Evolutionary conservation across 495 filamentous ascomycete species (phyloP).

Genomic region (Neurospora discreta): DNA sequence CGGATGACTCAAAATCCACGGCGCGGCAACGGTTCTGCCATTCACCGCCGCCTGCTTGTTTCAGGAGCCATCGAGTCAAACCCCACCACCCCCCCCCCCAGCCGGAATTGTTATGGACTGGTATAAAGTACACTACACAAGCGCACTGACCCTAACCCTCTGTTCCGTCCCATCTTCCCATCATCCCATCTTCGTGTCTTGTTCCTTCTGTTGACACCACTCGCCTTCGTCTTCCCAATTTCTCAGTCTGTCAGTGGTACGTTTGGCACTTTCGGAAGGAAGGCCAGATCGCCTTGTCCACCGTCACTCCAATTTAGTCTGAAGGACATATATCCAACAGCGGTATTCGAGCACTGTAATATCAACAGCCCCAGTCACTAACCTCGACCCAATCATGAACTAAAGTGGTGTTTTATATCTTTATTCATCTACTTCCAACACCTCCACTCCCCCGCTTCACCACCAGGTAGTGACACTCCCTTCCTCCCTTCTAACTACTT

Average conservation of each 20-base stretch:
- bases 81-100: not conserved
- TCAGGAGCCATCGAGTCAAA: not conserved
- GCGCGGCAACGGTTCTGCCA: constrained; percentile 20
- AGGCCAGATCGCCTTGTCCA: too few species aligned
- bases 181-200: not conserved
- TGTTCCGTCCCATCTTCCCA: not conserved
- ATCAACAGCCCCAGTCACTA: not conserved
- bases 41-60: constrained; percentile 4
- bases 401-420: not conserved
- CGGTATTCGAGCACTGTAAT: not conserved
- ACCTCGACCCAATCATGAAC: not conserved
- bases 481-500: not conserved
- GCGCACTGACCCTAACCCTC: not conserved
- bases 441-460: not conserved
- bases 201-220: not conserved
- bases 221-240: not conserved
- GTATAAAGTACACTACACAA: too few species aligned
- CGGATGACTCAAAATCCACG: constrained; percentile 22
- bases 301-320: too few species aligned
- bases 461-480: not conserved
- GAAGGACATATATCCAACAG: not conserved
- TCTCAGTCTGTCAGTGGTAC: too few species aligned
- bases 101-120: not conserved
- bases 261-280: too few species aligned
- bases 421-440: not conserved